Evolutionary conservation across 805 yeast genomes (phyloP).

Genomic region (Candida krabiensis): DNA sequence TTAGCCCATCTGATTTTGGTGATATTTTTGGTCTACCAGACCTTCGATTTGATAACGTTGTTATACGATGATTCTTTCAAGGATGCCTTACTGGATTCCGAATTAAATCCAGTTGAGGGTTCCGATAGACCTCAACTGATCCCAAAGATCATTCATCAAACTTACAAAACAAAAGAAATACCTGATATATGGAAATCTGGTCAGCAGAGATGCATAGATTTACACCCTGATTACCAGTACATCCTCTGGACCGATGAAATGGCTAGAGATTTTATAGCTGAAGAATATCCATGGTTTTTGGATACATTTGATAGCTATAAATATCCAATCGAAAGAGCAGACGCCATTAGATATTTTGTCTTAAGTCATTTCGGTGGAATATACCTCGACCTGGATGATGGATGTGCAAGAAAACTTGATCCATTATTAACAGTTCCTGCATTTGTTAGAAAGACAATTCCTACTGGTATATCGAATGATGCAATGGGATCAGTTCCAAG

Average conservation of each 20-base stretch:
- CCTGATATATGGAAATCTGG: conserved; percentile 83
- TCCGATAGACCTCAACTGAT: conserved; percentile 57
- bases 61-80: conserved; percentile 69
- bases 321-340: conserved; percentile 87
- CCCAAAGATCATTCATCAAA: conserved; percentile 92
- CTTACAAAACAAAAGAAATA: conserved; percentile 75
- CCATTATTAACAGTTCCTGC: conserved; percentile 82
- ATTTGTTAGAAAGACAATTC: conserved; percentile 81
- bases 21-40: conserved; percentile 55
- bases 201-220: conserved; percentile 70
- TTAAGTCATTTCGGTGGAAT: conserved; percentile 84
- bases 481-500: conserved; percentile 87
- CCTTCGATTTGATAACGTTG: conserved; percentile 71
- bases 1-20: conserved; percentile 59
- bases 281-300: conserved; percentile 85
- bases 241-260: conserved; percentile 87
- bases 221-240: conserved; percentile 87
- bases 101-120: conserved; percentile 51
- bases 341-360: conserved; percentile 85
- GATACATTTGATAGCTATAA: conserved; percentile 73
- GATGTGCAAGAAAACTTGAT: conserved; percentile 76
- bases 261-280: conserved; percentile 74
- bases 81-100: conserved; percentile 63
- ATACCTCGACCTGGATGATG: conserved; percentile 88
- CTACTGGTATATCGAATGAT: conserved; percentile 91